phyloP scores from a whole-genome alignment of 108 stramenopile genomes.

The Nitzschia sp. region DNA sequence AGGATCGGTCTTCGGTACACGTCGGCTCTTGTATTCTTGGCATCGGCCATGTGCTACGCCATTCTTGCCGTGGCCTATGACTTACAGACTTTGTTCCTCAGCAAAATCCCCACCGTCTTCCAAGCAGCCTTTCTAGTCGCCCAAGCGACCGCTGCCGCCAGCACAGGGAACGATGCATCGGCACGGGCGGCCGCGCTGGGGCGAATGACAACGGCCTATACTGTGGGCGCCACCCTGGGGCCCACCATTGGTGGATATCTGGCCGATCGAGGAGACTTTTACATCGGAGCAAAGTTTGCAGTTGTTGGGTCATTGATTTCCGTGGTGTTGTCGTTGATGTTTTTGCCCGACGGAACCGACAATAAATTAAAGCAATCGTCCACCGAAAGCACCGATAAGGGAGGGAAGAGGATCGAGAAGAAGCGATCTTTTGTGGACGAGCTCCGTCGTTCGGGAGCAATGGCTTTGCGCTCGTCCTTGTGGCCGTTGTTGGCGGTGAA shows the following conservation, averaged over 20 bases:
- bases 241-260: conserved; percentile 74
- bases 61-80: conserved; percentile 57
- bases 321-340: conserved; percentile 52
- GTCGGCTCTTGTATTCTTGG: conserved; percentile 55
- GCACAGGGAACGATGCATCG: conserved; percentile 27
- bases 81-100: conserved; percentile 47
- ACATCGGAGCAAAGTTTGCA: conserved; percentile 69
- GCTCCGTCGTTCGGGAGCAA: conserved; percentile 21
- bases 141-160: conserved; percentile 67
- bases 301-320: conserved; percentile 69
- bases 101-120: conserved; percentile 72
- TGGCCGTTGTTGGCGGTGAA: conserved; percentile 70
- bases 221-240: conserved; percentile 73
- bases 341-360: conserved; percentile 28
- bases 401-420: neutral
- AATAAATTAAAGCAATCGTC: conserved; percentile 1
- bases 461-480: conserved; percentile 39
- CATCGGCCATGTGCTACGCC: conserved; percentile 65
- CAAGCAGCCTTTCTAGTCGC: conserved; percentile 82
- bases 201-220: conserved; percentile 81
- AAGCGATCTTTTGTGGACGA: conserved; percentile 38
- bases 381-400: neutral
- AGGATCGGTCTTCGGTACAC: conserved; percentile 57
- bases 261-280: conserved; percentile 56
- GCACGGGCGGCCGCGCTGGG: conserved; percentile 68